phyloP scores from a whole-genome alignment of 768 basidiomycete genomes.

The Lyophyllum semitale region DNA sequence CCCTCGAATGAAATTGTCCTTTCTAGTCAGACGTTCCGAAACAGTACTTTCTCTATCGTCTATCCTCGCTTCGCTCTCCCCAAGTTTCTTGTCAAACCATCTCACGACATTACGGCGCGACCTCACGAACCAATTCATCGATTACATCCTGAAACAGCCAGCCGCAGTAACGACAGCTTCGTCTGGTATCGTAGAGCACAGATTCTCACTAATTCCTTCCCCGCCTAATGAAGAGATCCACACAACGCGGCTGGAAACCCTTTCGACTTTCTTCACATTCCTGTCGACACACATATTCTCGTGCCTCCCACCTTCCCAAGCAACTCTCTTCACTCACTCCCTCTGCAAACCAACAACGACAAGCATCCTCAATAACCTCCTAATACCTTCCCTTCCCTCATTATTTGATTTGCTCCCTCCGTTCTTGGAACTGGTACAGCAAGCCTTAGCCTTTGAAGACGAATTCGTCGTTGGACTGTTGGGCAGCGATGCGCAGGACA shows the following conservation, averaged over 20 bases:
- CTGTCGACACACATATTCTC: conserved; percentile 59
- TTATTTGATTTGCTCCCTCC: conserved; percentile 57
- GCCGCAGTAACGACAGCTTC: conserved; percentile 40
- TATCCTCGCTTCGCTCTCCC: conserved; percentile 61
- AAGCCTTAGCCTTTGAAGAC: conserved; percentile 71
- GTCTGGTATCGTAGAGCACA: conserved; percentile 41
- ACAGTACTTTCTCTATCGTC: conserved; percentile 51
- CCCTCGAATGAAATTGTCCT: not conserved
- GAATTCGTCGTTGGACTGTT: conserved; percentile 51
- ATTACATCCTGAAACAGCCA: conserved; percentile 56
- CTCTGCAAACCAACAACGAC: conserved; percentile 62
- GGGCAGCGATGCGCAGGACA: conserved; percentile 47
- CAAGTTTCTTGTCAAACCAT: conserved; percentile 53
- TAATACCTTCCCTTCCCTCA: conserved; percentile 72
- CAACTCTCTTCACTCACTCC: conserved; percentile 49
- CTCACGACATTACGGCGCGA: conserved; percentile 68
- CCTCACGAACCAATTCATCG: conserved; percentile 58
- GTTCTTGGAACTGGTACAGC: conserved; percentile 58
- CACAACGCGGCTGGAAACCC: conserved; percentile 49
- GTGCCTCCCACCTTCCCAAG: conserved; percentile 49
- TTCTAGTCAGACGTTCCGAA: conserved; percentile 60
- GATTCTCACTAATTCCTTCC: conserved; percentile 47
- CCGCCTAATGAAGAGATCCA: conserved; percentile 42
- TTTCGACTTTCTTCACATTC: conserved; percentile 64
- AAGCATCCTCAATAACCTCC: conserved; percentile 63